Conservation (phyloP, 352 stramenopile species). For the Globisporangium nagaii region DNA sequence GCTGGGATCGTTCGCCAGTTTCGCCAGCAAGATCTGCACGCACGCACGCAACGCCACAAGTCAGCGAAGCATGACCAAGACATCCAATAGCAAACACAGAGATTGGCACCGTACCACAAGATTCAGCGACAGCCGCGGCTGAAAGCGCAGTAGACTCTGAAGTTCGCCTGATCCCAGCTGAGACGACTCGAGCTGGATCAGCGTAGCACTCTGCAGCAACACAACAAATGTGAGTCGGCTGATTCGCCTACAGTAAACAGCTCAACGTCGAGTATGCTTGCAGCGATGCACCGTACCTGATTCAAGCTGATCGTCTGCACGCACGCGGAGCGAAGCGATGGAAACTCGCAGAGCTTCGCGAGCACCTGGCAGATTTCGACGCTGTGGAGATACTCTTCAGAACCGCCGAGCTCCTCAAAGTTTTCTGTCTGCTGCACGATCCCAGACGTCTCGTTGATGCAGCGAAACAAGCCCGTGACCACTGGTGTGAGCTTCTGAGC, state of each 20-base stretch:
- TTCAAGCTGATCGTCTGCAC: constrained; percentile 62
- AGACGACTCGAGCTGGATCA: constrained; percentile 64
- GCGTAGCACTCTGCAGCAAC: constrained; percentile 37
- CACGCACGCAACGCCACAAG: neutral
- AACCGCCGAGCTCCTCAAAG: constrained; percentile 35
- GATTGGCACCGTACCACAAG: constrained; percentile 41
- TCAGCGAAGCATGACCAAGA: neutral
- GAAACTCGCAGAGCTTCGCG: constrained; percentile 45
- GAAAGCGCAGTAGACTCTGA: constrained; percentile 43
- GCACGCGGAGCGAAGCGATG: constrained; percentile 39
- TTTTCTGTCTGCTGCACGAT: constrained; percentile 40
- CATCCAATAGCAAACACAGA: neutral
- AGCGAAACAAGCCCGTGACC: constrained; percentile 48
- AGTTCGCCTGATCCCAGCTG: constrained; percentile 45
- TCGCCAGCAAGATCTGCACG: constrained; percentile 54
- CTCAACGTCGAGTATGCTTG: neutral
- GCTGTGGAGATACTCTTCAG: constrained; percentile 65
- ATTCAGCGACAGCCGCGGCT: constrained; percentile 64
- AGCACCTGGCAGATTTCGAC: constrained; percentile 58
- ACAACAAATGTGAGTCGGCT: neutral
- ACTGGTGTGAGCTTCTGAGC: constrained; percentile 39
- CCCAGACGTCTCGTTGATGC: constrained; percentile 35
- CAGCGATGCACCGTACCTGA: constrained; percentile 32
- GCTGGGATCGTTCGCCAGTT: constrained; percentile 33
- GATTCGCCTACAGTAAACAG: neutral